Evolutionary conservation across 23 red algal species (phyloP).

Genomic region (Gracilaria caudata): DNA sequence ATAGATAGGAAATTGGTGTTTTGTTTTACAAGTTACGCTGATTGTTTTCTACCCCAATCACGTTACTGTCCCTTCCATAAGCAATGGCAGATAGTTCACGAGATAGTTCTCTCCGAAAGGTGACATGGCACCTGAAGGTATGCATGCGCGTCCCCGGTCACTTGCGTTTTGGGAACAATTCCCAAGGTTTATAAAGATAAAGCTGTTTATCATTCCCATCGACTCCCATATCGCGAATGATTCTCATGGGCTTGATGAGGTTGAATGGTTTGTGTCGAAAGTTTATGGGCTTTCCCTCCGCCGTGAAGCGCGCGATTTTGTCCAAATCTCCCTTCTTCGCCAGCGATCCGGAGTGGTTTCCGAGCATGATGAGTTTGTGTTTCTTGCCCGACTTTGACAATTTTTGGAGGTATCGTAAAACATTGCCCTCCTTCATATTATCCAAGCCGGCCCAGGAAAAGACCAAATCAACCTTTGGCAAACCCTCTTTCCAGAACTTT

Average conservation of each 20-base stretch:
- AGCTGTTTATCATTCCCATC: conserved; percentile 51
- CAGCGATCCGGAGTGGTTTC: conserved; percentile 45
- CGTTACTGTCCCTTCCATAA: too few species aligned
- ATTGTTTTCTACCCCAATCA: too few species aligned
- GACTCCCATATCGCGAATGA: conserved; percentile 25
- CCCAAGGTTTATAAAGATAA: conserved; percentile 38
- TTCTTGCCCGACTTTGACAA: conserved; percentile 29
- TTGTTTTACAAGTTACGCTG: too few species aligned
- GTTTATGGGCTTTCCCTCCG: conserved; percentile 32
- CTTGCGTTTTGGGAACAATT: conserved; percentile 44
- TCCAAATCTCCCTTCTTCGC: conserved; percentile 13
- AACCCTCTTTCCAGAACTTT: conserved; percentile 45
- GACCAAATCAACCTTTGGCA: conserved; percentile 68
- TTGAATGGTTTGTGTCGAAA: conserved; percentile 57
- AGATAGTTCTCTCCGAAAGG: too few species aligned
- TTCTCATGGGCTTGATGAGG: conserved; percentile 45
- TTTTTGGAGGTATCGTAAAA: conserved; percentile 45
- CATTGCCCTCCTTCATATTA: conserved; percentile 63
- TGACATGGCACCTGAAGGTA: neutral
- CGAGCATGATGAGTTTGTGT: conserved; percentile 57
- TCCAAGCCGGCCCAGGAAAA: conserved; percentile 71
- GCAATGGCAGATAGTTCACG: too few species aligned
- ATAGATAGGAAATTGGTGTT: too few species aligned
- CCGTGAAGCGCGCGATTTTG: conserved; percentile 52
- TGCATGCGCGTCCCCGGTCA: neutral